Percentiles rank a stretch among this genome's conserved stretches.
phyloP scores from a whole-genome alignment of 192 early-diverging fungal species.

The Backusella westeae region DNA sequence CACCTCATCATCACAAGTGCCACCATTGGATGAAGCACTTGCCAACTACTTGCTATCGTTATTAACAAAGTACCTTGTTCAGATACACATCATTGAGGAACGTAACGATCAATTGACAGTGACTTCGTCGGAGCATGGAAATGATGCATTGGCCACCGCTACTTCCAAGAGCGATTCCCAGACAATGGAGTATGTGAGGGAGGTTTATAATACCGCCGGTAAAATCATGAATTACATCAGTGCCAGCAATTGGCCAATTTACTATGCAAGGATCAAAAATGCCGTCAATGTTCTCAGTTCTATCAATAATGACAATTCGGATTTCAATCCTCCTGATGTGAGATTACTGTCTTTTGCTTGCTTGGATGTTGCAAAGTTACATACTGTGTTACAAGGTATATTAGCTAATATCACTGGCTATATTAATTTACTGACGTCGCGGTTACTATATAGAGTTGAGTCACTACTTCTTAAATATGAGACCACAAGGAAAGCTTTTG shows the following conservation, averaged over 20 bases:
- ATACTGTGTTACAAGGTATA: conserved; percentile 52
- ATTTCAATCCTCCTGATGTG: conserved; percentile 14
- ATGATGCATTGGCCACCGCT: conserved; percentile 3
- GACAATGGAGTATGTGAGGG: conserved; percentile 47
- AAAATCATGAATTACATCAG: conserved; percentile 81
- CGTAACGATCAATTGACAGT: background rate
- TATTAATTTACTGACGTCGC: background rate
- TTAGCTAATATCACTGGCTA: conserved; percentile 10
- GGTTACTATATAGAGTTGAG: conserved; percentile 37
- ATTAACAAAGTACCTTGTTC: conserved; percentile 9
- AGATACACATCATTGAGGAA: conserved; percentile 15
- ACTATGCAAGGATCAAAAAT: conserved; percentile 66
- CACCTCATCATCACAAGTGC: conserved; percentile 43
- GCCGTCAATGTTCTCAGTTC: conserved; percentile 20
- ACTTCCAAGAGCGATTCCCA: conserved; percentile 1
- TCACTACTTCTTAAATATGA: conserved; percentile 55
- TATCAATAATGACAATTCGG: conserved; percentile 9
- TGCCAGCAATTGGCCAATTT: conserved; percentile 82
- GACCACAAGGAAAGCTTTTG: conserved; percentile 63
- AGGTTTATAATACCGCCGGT: conserved; percentile 78
- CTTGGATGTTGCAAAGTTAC: conserved; percentile 46
- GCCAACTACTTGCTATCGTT: conserved; percentile 12
- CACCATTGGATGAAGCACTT: conserved; percentile 70
- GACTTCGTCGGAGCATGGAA: background rate
- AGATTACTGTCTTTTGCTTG: conserved; percentile 18